phyloP scores from a whole-genome alignment of 352 stramenopile genomes.

The Phytophthora hibernalis region DNA sequence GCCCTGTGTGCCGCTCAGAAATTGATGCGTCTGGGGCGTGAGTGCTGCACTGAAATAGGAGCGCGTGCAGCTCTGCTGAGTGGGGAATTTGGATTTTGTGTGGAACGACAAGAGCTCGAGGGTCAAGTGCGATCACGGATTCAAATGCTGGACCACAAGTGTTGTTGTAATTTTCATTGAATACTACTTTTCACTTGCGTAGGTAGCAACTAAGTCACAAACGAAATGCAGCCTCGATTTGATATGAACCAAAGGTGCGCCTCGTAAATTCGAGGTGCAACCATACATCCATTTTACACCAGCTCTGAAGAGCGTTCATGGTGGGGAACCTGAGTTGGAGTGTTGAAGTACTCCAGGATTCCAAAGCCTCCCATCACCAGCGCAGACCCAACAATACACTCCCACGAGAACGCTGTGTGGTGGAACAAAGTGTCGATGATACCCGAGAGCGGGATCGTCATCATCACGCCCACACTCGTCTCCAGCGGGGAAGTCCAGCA shows the following conservation, averaged over 20 bases:
- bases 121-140: too few species aligned
- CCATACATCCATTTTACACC: not conserved
- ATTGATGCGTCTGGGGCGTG: not conserved
- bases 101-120: too few species aligned
- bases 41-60: not conserved
- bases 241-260: conserved; percentile 1
- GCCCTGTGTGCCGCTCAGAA: conserved; percentile 17
- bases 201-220: conserved; percentile 1
- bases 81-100: too few species aligned
- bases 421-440: conserved; percentile 56
- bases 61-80: too few species aligned
- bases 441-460: conserved; percentile 61
- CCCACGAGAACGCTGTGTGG: conserved; percentile 48
- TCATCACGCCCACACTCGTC: conserved; percentile 68
- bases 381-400: conserved; percentile 53
- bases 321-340: not conserved
- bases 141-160: too few species aligned
- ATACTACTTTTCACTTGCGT: not conserved
- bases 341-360: conserved; percentile 19
- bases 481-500: conserved; percentile 67
- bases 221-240: conserved; percentile 23
- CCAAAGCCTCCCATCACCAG: conserved; percentile 50
- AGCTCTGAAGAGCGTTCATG: not conserved
- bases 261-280: not conserved
- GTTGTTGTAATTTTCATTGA: not conserved